Percentiles rank a stretch among this genome's conserved stretches.
Conservation (phyloP, 2,329 filamentous ascomycete genomes). For the Clonostachys rosea region DNA sequence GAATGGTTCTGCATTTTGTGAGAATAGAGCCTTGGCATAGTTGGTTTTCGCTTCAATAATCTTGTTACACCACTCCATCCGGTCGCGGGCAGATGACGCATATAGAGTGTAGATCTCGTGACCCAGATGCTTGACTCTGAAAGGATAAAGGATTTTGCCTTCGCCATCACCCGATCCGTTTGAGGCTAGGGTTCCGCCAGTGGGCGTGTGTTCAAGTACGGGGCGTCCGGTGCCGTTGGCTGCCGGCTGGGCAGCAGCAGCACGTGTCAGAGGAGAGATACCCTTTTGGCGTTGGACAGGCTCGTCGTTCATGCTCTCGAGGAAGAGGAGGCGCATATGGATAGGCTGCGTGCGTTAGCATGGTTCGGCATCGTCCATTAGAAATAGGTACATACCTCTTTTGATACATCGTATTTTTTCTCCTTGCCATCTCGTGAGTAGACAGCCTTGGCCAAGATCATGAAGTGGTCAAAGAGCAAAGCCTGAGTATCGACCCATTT, state of each 20-base stretch:
- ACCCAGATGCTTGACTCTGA: constrained; percentile 92
- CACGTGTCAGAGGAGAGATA: constrained; percentile 57
- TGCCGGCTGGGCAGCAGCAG: constrained; percentile 54
- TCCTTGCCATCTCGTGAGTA: constrained; percentile 65
- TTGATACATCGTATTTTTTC: constrained; percentile 91
- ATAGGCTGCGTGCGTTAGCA: constrained; percentile 58
- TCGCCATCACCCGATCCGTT: constrained; percentile 45
- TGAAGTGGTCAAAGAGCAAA: constrained; percentile 92
- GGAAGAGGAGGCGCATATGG: constrained; percentile 89
- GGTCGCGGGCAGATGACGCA: constrained; percentile 68
- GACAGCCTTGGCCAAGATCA: constrained; percentile 83
- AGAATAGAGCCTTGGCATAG: constrained; percentile 81
- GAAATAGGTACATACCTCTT: constrained; percentile 53
- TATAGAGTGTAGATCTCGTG: constrained; percentile 92
- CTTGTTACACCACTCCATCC: constrained; percentile 87
- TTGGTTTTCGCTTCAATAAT: constrained; percentile 93
- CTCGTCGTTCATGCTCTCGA: constrained; percentile 91
- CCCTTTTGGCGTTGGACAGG: constrained; percentile 81
- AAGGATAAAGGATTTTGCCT: constrained; percentile 85
- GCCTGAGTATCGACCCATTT: constrained; percentile 93
- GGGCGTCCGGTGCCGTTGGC: constrained; percentile 48
- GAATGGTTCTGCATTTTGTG: constrained; percentile 96
- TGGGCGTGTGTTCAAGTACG: constrained; percentile 63
- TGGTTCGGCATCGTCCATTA: not conserved
- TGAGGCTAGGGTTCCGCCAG: constrained; percentile 60